These are phyloP conservation scores for Botrytis sinoallii DNA, from an alignment of 2,329 filamentous ascomycete species.

Conservation along the genomic window DNA sequence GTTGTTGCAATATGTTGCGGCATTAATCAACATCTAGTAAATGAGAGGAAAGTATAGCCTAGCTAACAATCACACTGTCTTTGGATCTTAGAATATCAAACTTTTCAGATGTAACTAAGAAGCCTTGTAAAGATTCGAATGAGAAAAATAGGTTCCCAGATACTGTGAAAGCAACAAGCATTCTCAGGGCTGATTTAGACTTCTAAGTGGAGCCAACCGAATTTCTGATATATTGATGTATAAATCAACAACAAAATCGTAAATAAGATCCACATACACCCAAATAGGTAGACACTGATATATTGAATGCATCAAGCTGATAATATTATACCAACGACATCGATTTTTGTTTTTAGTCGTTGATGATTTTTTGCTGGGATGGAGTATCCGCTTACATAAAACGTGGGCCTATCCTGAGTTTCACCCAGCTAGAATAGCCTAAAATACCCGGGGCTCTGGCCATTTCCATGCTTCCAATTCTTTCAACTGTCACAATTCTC, in stretches of 20 bases:
- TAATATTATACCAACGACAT: neutral
- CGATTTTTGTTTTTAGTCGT: neutral
- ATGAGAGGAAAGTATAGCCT: slow-evolving; percentile 5
- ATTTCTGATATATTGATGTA: neutral
- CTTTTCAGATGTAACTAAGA: neutral
- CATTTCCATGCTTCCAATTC: neutral
- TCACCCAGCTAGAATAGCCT: neutral
- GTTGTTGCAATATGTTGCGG: neutral
- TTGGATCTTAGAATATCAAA: neutral
- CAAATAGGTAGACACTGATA: neutral
- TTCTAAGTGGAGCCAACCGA: neutral
- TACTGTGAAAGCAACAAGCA: neutral
- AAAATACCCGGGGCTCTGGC: neutral
- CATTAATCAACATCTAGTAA: neutral
- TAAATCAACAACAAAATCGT: neutral
- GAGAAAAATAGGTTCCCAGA: neutral
- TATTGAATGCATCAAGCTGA: neutral
- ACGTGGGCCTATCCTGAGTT: neutral
- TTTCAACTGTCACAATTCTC: neutral
- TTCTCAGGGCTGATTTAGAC: neutral
- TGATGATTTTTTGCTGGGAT: neutral
- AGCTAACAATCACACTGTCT: neutral
- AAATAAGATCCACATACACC: neutral
- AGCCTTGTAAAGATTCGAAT: neutral
- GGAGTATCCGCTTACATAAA: neutral